phyloP scores from a whole-genome alignment of 2,329 filamentous ascomycete species.

The Nakataea oryzae region DNA sequence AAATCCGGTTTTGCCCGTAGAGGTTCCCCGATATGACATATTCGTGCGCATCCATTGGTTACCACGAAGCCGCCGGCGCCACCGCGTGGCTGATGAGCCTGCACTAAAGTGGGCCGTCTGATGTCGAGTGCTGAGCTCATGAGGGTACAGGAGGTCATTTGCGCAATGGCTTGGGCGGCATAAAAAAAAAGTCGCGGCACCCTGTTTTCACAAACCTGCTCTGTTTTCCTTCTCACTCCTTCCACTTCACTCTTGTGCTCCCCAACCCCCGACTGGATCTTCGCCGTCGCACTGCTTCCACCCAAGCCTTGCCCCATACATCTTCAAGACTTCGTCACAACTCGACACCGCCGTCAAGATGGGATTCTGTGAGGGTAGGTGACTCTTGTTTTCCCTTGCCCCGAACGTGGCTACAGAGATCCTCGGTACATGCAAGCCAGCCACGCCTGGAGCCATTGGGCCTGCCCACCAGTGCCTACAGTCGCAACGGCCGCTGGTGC shows the following conservation, averaged over 20 bases:
- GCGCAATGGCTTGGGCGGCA: background rate
- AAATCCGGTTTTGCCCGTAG: background rate
- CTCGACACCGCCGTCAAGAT: slow-evolving; percentile 24
- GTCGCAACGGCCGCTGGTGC: background rate
- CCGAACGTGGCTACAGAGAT: background rate
- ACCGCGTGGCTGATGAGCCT: background rate
- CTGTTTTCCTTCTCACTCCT: background rate
- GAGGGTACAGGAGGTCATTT: background rate
- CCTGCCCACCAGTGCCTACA: background rate
- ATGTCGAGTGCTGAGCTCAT: background rate
- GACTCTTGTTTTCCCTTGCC: background rate
- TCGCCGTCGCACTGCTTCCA: background rate
- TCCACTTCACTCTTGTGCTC: background rate
- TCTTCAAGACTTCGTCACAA: background rate
- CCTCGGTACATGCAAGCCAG: background rate
- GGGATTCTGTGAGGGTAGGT: slow-evolving; percentile 33
- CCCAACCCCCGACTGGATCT: background rate
- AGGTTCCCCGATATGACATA: background rate
- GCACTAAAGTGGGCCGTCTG: background rate
- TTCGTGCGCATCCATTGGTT: background rate
- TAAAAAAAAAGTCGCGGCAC: slow-evolving; percentile 2
- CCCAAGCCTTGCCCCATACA: background rate
- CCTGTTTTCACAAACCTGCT: slow-evolving; percentile 3
- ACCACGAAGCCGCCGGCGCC: background rate
- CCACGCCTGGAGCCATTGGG: background rate